Percentiles rank a stretch among this genome's conserved stretches.
phyloP scores from a whole-genome alignment of 176 grass and related monocot genomes.

The Miscanthus lutarioriparius region DNA sequence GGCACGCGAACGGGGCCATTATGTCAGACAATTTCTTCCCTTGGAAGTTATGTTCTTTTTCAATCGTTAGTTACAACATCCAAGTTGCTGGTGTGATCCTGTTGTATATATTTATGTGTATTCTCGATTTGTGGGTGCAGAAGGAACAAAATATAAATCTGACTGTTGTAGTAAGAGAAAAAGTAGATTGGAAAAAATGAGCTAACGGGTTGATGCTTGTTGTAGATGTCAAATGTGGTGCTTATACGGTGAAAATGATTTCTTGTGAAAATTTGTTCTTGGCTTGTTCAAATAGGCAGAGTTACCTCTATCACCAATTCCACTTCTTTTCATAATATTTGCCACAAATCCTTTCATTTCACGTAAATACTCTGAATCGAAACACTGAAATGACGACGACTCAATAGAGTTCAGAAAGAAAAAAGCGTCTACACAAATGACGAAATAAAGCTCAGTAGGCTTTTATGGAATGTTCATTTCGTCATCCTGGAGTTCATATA shows the following conservation, averaged over 20 bases:
- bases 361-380: background rate
- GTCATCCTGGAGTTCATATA: background rate
- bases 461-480: background rate
- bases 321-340: background rate
- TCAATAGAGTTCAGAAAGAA: background rate
- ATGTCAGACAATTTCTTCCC: background rate
- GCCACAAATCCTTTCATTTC: background rate
- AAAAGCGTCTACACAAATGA: background rate
- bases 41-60: background rate
- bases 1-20: too few species aligned
- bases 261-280: background rate
- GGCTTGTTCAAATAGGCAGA: background rate
- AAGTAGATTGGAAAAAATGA: background rate
- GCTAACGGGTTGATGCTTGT: background rate
- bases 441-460: background rate
- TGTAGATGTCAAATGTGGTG: background rate
- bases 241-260: background rate
- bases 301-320: background rate
- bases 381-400: background rate
- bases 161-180: background rate
- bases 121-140: background rate
- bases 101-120: background rate
- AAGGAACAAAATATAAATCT: background rate
- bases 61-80: background rate
- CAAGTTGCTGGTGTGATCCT: background rate